Evolutionary conservation across 257 asterid genomes (phyloP).

Genomic region (Petunia secreta): DNA sequence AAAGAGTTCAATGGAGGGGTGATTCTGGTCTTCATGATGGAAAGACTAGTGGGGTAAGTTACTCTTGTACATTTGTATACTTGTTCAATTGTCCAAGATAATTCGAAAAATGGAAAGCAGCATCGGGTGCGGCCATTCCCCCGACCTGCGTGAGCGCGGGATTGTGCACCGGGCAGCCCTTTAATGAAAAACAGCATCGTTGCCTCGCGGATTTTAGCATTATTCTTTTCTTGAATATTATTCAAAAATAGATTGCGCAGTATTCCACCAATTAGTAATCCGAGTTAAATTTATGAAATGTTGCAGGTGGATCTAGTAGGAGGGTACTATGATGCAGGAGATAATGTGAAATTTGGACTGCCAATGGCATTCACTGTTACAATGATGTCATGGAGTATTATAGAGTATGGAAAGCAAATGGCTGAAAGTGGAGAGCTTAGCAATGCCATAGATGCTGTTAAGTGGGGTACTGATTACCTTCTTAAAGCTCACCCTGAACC

Average conservation of each 20-base stretch:
- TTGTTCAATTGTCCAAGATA: too few relatives aligned
- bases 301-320: constrained; percentile 93
- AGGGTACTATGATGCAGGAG: constrained; percentile 99
- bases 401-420: constrained; percentile 87
- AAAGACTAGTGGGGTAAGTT: constrained; percentile 70
- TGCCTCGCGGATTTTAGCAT: too few relatives aligned
- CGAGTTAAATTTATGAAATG: background rate
- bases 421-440: constrained; percentile 73
- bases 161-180: too few relatives aligned
- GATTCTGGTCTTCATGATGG: constrained; percentile 95
- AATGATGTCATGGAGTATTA: constrained; percentile 93
- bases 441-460: constrained; percentile 82
- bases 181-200: too few relatives aligned
- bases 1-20: constrained; percentile 90
- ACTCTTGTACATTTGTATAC: background rate
- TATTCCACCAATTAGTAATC: background rate
- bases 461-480: constrained; percentile 97
- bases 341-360: constrained; percentile 91
- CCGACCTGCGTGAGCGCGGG: too few relatives aligned
- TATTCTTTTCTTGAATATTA: too few relatives aligned
- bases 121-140: too few relatives aligned
- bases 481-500: constrained; percentile 96
- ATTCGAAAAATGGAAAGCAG: too few relatives aligned
- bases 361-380: constrained; percentile 98
- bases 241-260: too few relatives aligned